Evolutionary conservation across 2,329 filamentous ascomycete species (phyloP).

Genomic region (Orbilia quercus): DNA sequence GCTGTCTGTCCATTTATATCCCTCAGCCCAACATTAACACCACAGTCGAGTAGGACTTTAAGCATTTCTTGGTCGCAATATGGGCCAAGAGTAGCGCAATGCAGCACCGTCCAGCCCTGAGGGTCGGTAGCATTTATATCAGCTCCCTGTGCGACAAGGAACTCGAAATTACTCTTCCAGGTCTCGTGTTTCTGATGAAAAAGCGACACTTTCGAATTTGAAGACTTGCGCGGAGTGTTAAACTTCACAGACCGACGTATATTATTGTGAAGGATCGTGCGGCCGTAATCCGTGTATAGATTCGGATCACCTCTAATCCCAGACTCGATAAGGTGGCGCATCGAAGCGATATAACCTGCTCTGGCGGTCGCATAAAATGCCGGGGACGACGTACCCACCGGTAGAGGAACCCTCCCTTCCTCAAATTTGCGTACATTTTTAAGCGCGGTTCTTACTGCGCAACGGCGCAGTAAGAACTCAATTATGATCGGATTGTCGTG

Average conservation of each 20-base stretch:
- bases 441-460: conserved; percentile 14
- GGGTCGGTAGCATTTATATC: conserved; percentile 45
- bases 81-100: conserved; percentile 47
- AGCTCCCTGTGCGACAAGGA: conserved; percentile 24
- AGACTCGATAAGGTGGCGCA: conserved; percentile 42
- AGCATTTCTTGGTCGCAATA: conserved; percentile 48
- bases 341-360: conserved; percentile 52
- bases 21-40: conserved; percentile 24
- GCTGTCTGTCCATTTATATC: conserved; percentile 32
- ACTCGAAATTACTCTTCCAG: conserved; percentile 49
- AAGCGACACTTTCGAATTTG: conserved; percentile 41
- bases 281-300: conserved; percentile 35
- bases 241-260: conserved; percentile 47
- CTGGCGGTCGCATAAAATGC: conserved; percentile 46
- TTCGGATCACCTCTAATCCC: conserved; percentile 40
- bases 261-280: conserved; percentile 43
- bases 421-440: conserved; percentile 9
- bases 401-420: conserved; percentile 4
- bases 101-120: conserved; percentile 36
- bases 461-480: conserved; percentile 35
- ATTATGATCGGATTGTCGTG: conserved; percentile 44
- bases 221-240: conserved; percentile 46
- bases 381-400: conserved; percentile 13
- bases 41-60: conserved; percentile 26
- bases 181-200: conserved; percentile 43